Evolutionary conservation across 1,284 basidiomycete species (phyloP).

Genomic region (Rhodotorula sp.): DNA sequence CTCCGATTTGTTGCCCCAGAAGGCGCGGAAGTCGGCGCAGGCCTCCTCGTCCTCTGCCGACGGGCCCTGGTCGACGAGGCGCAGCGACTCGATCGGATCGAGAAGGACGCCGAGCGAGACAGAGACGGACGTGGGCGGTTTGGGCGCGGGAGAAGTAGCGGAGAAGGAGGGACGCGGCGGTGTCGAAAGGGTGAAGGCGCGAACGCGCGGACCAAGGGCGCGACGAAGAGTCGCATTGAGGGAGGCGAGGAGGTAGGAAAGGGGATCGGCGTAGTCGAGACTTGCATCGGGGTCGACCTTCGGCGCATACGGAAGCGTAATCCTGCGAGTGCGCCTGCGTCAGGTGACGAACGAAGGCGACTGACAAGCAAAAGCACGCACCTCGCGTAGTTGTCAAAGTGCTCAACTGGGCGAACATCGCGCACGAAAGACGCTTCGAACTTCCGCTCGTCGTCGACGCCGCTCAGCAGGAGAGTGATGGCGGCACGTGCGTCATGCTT

Average conservation of each 20-base stretch:
- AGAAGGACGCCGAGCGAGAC: conserved; percentile 72
- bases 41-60: conserved; percentile 61
- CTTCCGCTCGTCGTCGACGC: conserved; percentile 57
- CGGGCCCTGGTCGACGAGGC: conserved; percentile 87
- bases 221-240: conserved; percentile 62
- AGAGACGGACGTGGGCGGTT: conserved; percentile 50
- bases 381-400: conserved; percentile 51
- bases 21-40: conserved; percentile 67
- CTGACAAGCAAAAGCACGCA: neutral
- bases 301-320: conserved; percentile 41
- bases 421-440: conserved; percentile 73
- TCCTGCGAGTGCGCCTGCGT: conserved; percentile 12
- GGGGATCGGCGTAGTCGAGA: conserved; percentile 23
- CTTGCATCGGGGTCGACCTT: conserved; percentile 44
- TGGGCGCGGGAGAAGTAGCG: conserved; percentile 45
- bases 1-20: conserved; percentile 93
- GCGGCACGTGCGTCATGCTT: conserved; percentile 72
- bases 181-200: conserved; percentile 32
- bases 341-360: too few species aligned
- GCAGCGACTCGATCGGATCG: conserved; percentile 68
- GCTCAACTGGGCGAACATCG: conserved; percentile 45
- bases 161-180: conserved; percentile 7
- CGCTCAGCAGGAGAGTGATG: conserved; percentile 61
- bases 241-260: conserved; percentile 55
- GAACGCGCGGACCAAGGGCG: conserved; percentile 60